Conservation (phyloP, 768 basidiomycete species). For the Xanthoconium stramineum region DNA sequence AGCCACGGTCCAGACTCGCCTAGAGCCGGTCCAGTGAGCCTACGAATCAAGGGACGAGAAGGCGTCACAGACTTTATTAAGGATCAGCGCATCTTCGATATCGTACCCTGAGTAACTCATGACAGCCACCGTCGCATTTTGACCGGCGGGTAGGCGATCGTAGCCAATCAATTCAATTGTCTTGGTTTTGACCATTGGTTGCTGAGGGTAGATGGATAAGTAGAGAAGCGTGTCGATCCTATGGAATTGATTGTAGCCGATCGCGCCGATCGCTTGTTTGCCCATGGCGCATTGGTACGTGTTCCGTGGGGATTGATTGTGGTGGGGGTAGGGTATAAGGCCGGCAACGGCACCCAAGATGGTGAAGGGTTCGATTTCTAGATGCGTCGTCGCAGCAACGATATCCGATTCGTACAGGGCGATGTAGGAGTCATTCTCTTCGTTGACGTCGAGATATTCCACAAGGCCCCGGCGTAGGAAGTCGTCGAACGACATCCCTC, state of each 20-base stretch:
- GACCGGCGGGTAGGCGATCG: conserved; percentile 94
- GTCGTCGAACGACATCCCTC: conserved; percentile 82
- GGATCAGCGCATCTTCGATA: conserved; percentile 97
- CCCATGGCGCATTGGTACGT: conserved; percentile 99
- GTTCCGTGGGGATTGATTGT: conserved; percentile 98
- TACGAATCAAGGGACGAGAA: conserved; percentile 3
- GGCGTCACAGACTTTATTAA: conserved; percentile 68
- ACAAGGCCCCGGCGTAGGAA: conserved; percentile 90
- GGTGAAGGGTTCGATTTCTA: conserved; percentile 99
- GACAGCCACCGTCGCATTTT: conserved; percentile 97
- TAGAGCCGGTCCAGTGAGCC: conserved; percentile 29
- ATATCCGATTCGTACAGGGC: conserved; percentile 92
- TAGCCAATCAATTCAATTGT: conserved; percentile 97
- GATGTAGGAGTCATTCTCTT: conserved; percentile 97
- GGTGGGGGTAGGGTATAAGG: conserved; percentile 97
- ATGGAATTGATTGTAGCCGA: conserved; percentile 96
- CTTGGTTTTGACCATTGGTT: conserved; percentile 99
- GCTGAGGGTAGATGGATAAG: conserved; percentile 95
- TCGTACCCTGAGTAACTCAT: conserved; percentile 99
- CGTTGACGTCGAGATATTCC: conserved; percentile 98
- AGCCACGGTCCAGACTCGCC: conserved; percentile 96
- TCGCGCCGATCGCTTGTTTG: conserved; percentile 98
- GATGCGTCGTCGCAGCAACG: conserved; percentile 79
- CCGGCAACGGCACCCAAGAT: conserved; percentile 97
- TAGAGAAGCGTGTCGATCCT: conserved; percentile 98